These are phyloP conservation scores for Leishmania aethiopica DNA, from an alignment of 208 protist genomes.

Conservation along the genomic window DNA sequence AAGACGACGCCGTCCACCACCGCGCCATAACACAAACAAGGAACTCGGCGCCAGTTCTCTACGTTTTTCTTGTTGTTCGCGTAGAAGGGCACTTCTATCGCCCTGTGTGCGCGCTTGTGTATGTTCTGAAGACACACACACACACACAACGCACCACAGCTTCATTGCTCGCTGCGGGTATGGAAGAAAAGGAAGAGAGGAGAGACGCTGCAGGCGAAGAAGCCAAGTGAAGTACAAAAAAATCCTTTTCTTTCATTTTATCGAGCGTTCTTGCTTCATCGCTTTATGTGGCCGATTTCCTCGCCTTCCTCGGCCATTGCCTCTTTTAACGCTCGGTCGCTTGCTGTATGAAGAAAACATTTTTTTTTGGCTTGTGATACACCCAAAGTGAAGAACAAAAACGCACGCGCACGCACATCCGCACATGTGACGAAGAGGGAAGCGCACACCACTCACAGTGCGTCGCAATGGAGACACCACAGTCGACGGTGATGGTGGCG, in stretches of 20 bases:
- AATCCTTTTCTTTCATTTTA: neutral
- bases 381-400: neutral
- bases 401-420: neutral
- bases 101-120: neutral
- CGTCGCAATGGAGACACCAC: neutral
- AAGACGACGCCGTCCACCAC: neutral
- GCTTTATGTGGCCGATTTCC: neutral
- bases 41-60: neutral
- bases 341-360: neutral
- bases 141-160: neutral
- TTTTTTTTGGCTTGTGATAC: neutral
- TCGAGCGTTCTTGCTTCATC: neutral
- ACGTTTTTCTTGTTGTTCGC: neutral
- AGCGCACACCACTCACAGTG: neutral
- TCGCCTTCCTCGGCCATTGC: neutral
- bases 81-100: neutral
- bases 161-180: neutral
- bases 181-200: neutral
- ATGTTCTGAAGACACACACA: neutral
- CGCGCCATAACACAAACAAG: neutral
- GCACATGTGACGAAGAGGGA: neutral
- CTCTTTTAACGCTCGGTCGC: neutral
- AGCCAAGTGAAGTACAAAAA: neutral
- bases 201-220: neutral
- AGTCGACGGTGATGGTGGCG: neutral